Conservation (phyloP, 176 grass and related monocot genomes). For the Aegilops speltoides region DNA sequence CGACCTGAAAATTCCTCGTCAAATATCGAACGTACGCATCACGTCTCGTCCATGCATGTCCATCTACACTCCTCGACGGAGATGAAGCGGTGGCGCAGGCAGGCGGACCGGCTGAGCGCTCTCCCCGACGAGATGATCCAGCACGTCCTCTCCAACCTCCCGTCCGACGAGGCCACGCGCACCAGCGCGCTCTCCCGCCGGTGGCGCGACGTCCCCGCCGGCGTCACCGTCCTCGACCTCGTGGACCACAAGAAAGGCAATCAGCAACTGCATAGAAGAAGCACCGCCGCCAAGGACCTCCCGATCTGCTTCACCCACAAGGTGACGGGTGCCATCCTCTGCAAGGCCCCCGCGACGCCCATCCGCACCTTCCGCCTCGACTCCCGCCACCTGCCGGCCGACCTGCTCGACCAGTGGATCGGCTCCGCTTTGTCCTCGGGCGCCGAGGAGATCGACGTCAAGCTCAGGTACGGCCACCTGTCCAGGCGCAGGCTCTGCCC, state of each 20-base stretch:
- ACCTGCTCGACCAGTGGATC: neutral
- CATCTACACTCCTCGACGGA: neutral
- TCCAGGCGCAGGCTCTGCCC: neutral
- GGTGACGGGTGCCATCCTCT: neutral
- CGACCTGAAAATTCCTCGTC: neutral
- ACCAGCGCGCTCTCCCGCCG: neutral
- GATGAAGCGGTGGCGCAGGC: neutral
- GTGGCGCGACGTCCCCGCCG: neutral
- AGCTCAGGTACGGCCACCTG: neutral
- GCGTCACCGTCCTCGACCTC: constrained; percentile 12
- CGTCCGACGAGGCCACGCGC: neutral
- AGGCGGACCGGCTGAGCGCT: constrained; percentile 4
- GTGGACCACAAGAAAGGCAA: neutral
- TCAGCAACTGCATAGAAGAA: too few relatives aligned
- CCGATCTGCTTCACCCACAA: constrained; percentile 17
- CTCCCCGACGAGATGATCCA: neutral
- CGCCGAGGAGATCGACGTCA: neutral
- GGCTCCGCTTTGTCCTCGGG: neutral
- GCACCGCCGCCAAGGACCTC: neutral
- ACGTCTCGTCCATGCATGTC: neutral
- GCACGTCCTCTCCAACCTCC: neutral
- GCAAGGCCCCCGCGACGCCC: neutral
- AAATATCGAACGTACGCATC: neutral
- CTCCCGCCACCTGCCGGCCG: neutral
- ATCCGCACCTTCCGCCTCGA: neutral